Percentiles rank a stretch among this genome's conserved stretches.
Evolutionary conservation across 2,329 filamentous ascomycete genomes (phyloP).

Genomic region (Cladosporium sp.): DNA sequence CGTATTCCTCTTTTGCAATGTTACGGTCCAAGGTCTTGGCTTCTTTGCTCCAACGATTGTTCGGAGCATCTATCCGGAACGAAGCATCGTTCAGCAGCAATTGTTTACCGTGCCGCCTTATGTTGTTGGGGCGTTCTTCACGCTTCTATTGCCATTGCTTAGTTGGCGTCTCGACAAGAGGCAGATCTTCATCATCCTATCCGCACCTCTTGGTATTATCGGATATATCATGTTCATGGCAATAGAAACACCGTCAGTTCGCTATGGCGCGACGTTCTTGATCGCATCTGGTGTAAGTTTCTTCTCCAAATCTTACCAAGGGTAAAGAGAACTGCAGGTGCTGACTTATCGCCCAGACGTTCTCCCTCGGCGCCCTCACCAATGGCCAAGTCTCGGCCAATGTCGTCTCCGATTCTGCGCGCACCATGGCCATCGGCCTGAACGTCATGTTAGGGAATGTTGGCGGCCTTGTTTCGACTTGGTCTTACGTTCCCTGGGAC

Average conservation of each 20-base stretch:
- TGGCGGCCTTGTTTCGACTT: slow-evolving; percentile 43
- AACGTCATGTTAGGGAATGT: slow-evolving; percentile 69
- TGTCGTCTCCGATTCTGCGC: slow-evolving; percentile 65
- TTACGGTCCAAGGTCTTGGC: slow-evolving; percentile 65
- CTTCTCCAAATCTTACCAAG: too few species aligned
- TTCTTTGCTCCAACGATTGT: slow-evolving; percentile 70
- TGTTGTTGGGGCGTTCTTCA: slow-evolving; percentile 63
- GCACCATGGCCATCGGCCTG: slow-evolving; percentile 60
- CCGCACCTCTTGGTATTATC: slow-evolving; percentile 57
- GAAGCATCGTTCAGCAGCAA: slow-evolving; percentile 57
- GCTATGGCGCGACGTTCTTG: slow-evolving; percentile 67
- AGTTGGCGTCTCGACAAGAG: slow-evolving; percentile 58
- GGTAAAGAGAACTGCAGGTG: too few species aligned
- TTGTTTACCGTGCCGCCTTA: slow-evolving; percentile 68
- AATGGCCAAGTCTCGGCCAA: slow-evolving; percentile 66
- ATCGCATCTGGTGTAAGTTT: too few species aligned
- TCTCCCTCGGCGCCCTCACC: slow-evolving; percentile 58
- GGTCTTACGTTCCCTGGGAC: slow-evolving; percentile 50
- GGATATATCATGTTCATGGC: slow-evolving; percentile 69
- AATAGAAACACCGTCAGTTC: slow-evolving; percentile 44
- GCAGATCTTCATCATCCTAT: slow-evolving; percentile 50
- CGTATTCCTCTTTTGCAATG: slow-evolving; percentile 61
- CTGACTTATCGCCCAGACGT: slow-evolving; percentile 57
- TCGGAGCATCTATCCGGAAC: slow-evolving; percentile 57
- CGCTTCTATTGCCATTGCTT: slow-evolving; percentile 55